Percentiles rank a stretch among this genome's conserved stretches.
These are phyloP conservation scores for Dactylellina haptotyla DNA, from an alignment of 2,329 filamentous ascomycete genomes.

Conservation along the genomic window DNA sequence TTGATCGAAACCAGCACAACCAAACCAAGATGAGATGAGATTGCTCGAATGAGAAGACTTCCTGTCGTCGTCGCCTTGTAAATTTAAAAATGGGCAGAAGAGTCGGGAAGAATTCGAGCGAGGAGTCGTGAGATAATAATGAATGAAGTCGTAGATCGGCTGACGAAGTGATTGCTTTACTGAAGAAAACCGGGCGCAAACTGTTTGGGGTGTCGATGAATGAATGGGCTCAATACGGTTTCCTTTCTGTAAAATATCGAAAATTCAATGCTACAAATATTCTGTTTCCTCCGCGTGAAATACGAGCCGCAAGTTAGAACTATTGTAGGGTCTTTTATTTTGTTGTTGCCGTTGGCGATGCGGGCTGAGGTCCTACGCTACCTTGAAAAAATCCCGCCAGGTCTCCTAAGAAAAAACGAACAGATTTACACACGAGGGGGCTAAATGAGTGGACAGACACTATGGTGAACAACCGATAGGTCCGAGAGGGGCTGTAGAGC, in stretches of 20 bases:
- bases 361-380: background rate
- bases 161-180: slow-evolving; percentile 15
- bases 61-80: slow-evolving; percentile 25
- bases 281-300: background rate
- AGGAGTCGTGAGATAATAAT: slow-evolving; percentile 44
- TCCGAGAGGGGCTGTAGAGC: slow-evolving; percentile 62
- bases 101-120: slow-evolving; percentile 28
- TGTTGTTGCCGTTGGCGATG: too few species aligned
- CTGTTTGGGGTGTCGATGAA: slow-evolving; percentile 20
- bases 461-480: slow-evolving; percentile 62
- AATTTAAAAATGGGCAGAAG: slow-evolving; percentile 16
- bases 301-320: background rate
- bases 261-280: slow-evolving; percentile 6
- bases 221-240: background rate
- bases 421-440: slow-evolving; percentile 61
- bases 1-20: slow-evolving; percentile 55
- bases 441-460: slow-evolving; percentile 60
- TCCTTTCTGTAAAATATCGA: background rate
- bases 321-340: background rate
- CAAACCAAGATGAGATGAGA: slow-evolving; percentile 41
- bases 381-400: slow-evolving; percentile 10
- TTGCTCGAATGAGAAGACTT: slow-evolving; percentile 30
- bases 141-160: slow-evolving; percentile 51
- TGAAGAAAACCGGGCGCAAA: slow-evolving; percentile 10
- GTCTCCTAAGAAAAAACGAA: slow-evolving; percentile 31